phyloP scores from a whole-genome alignment of 805 yeast species.

The Lachancea sp. region DNA sequence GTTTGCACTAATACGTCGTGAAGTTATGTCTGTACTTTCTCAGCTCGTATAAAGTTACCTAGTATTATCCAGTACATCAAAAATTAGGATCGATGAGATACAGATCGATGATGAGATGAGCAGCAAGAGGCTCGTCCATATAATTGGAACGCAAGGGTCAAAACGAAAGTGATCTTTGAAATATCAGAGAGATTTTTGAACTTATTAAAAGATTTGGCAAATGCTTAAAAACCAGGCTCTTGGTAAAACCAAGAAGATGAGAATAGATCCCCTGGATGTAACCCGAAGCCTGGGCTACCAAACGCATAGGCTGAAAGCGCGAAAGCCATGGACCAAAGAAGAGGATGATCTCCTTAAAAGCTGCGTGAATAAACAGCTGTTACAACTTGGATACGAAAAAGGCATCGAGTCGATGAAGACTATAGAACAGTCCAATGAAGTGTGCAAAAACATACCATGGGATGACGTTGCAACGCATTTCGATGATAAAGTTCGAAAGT shows the following conservation, averaged over 20 bases:
- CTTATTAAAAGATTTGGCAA: background rate
- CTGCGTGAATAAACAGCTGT: conserved; percentile 36
- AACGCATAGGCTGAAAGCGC: conserved; percentile 55
- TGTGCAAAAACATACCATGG: conserved; percentile 49
- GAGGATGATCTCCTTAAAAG: conserved; percentile 57
- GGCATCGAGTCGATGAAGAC: conserved; percentile 31
- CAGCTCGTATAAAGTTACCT: background rate
- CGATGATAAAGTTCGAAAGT: conserved; percentile 48
- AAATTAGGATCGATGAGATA: conserved; percentile 5
- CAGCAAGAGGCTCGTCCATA: too few relatives aligned
- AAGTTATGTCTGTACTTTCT: too few relatives aligned
- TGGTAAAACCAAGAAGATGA: conserved; percentile 4
- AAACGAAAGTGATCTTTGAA: too few relatives aligned
- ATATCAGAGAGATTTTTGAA: background rate
- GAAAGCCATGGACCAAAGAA: conserved; percentile 68
- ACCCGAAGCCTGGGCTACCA: conserved; percentile 71
- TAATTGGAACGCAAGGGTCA: too few relatives aligned
- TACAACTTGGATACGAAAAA: conserved; percentile 31
- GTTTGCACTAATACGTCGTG: too few relatives aligned
- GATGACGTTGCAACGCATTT: conserved; percentile 45
- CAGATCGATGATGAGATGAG: background rate
- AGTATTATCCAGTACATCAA: background rate
- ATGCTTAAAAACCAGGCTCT: conserved; percentile 3
- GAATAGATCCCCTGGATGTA: conserved; percentile 39
- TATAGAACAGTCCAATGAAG: conserved; percentile 25